Evolutionary conservation across 129 eudicot genomes (phyloP).

Genomic region (Kitagawia praeruptora): DNA sequence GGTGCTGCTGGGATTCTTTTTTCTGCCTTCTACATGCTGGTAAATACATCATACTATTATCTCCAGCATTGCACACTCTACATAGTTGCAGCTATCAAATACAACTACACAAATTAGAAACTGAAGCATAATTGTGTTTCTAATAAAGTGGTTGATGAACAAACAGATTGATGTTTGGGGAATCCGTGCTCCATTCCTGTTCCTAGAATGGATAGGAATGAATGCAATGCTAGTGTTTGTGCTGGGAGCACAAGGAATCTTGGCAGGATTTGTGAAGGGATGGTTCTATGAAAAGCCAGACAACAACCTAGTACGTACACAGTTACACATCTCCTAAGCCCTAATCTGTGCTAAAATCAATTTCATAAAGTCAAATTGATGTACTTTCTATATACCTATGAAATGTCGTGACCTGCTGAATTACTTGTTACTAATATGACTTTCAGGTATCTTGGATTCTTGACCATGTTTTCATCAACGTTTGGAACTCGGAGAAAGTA

Average conservation of each 20-base stretch:
- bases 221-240: conserved; percentile 84
- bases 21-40: conserved; percentile 69
- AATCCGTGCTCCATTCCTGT: conserved; percentile 51
- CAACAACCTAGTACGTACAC: conserved; percentile 50
- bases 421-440: background rate
- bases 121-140: background rate
- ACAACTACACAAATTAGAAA: background rate
- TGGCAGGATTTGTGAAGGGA: conserved; percentile 73
- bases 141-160: background rate
- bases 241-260: conserved; percentile 71
- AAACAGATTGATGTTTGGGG: conserved; percentile 81
- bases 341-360: background rate
- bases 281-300: conserved; percentile 53
- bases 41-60: conserved; percentile 11
- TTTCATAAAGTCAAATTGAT: background rate
- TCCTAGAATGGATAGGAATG: conserved; percentile 89
- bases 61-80: background rate
- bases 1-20: conserved; percentile 82
- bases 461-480: conserved; percentile 46
- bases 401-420: background rate
- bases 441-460: conserved; percentile 66
- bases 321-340: background rate
- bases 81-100: background rate
- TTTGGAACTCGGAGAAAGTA: conserved; percentile 61
- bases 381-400: background rate